Percentiles rank a stretch among this genome's conserved stretches.
These are phyloP conservation scores for Ceratobasidium sp. DNA, from an alignment of 1,284 basidiomycete genomes.

Conservation along the genomic window DNA sequence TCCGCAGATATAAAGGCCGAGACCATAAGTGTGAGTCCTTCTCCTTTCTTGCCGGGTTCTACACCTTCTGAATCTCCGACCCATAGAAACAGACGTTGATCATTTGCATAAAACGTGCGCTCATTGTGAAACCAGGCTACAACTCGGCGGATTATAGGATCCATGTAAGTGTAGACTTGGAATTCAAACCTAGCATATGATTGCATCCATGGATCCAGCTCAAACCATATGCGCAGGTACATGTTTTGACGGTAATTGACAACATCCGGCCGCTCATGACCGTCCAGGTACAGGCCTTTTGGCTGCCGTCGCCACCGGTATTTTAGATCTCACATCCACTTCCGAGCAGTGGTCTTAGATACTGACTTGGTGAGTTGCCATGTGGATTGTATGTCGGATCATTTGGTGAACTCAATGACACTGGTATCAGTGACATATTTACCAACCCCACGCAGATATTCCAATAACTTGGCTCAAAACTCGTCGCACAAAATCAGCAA, in stretches of 20 bases:
- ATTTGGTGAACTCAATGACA: no score
- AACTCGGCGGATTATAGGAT: neutral
- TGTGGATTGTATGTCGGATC: no score
- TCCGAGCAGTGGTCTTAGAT: neutral
- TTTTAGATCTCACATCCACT: neutral
- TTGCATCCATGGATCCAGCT: no score
- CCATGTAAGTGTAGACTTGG: no score
- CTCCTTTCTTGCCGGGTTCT: constrained; percentile 58
- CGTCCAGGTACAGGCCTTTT: neutral
- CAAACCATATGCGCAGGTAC: no score
- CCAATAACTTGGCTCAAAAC: no score
- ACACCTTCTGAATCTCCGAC: constrained; percentile 54
- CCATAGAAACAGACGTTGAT: constrained; percentile 54
- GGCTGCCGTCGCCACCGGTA: neutral
- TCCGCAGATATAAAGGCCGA: constrained; percentile 64
- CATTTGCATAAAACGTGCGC: constrained; percentile 61
- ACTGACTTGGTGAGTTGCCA: no score
- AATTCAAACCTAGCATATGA: no score
- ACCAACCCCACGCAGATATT: no score
- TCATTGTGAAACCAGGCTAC: constrained; percentile 58
- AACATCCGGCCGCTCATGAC: neutral
- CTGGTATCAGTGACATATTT: no score
- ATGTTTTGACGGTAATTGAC: no score
- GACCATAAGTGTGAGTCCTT: constrained; percentile 62
- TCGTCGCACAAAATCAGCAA: no score